Base-by-base conservation (phyloP, 2,329 filamentous ascomycete genomes). In the Calonectria fujianensis region DNA sequence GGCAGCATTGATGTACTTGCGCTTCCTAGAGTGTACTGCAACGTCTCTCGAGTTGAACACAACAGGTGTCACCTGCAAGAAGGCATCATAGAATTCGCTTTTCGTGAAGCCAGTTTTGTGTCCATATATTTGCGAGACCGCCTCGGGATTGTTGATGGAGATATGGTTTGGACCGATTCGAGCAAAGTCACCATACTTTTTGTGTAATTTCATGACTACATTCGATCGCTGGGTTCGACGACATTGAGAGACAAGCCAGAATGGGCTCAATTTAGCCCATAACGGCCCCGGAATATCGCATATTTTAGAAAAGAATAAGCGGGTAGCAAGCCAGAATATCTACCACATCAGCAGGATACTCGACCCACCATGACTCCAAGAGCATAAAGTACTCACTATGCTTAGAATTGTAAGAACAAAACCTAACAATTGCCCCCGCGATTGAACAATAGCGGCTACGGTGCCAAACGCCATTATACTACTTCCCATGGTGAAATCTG, bases 91-190 rank as follows among this genome's bases (percentile, higher is more conserved):
- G 41, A 61, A 61, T 4, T 61, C 35, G 35, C 57, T 61, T 18
- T 61, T 61, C 4, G 35, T 61, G 24, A 61, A 61, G 6, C 57
- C 57, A 16, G 57, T 61, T 41, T 61, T 61, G n/a, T 61, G 57
- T 4, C 57, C 57, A 29, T 61, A 61, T 61, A 61, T 61, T 29
- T 61, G 57, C 35, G 20, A 7, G 4, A 61, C 31, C 3, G 57
- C 57, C 24, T 61, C 35, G n/a, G 57, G 57, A 13, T 5, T 41
- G 14, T 61, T 61, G 35, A 61, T 29, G 4, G 57, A 61, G n/a
- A 61, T 9, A 14, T 61, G 57, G 16, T 61, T 61, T 3, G 57
- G 57, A 7, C n/a, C 35, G 37, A 61, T 41, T 16, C 37, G 35
- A 24, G 41, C 57, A 41, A 61, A 39, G 35, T 61, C 57, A 6